phyloP scores from a whole-genome alignment of 2,329 filamentous ascomycete genomes.

The Didymosphaeria variabile region DNA sequence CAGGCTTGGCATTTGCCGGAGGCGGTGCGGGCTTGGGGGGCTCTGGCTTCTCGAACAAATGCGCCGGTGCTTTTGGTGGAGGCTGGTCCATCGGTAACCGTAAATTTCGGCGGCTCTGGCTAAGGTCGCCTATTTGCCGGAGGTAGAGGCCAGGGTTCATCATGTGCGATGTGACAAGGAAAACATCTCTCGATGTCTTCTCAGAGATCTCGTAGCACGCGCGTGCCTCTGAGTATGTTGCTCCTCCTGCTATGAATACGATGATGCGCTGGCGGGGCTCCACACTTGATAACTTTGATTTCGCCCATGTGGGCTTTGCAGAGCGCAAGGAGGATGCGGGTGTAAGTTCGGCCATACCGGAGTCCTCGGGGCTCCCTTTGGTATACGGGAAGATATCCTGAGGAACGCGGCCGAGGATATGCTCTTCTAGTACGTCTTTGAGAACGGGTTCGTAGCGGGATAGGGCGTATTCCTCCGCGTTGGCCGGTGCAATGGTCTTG shows the following conservation, averaged over 20 bases:
- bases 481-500: slow-evolving; percentile 64
- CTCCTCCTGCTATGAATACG: slow-evolving; percentile 93
- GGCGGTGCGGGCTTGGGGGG: slow-evolving; percentile 63
- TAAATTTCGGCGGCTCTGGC: slow-evolving; percentile 76
- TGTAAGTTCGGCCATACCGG: slow-evolving; percentile 65
- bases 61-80: slow-evolving; percentile 81
- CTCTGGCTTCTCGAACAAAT: slow-evolving; percentile 80
- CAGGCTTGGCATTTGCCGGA: slow-evolving; percentile 55
- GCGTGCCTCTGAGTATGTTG: slow-evolving; percentile 89
- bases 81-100: slow-evolving; percentile 84
- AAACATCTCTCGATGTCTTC: slow-evolving; percentile 79
- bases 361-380: slow-evolving; percentile 67
- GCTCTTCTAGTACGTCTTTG: slow-evolving; percentile 84
- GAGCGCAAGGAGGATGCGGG: slow-evolving; percentile 77
- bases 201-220: slow-evolving; percentile 87
- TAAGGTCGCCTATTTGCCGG: slow-evolving; percentile 82
- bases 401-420: slow-evolving; percentile 54
- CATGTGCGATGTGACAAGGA: slow-evolving; percentile 92
- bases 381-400: slow-evolving; percentile 58
- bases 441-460: slow-evolving; percentile 85
- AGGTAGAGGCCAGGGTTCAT: slow-evolving; percentile 84
- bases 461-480: slow-evolving; percentile 79
- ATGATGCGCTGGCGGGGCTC: slow-evolving; percentile 92
- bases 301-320: slow-evolving; percentile 95
- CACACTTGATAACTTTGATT: slow-evolving; percentile 74